Conservation (phyloP, 1,284 basidiomycete species). For the Ceratobasidium sp. region DNA sequence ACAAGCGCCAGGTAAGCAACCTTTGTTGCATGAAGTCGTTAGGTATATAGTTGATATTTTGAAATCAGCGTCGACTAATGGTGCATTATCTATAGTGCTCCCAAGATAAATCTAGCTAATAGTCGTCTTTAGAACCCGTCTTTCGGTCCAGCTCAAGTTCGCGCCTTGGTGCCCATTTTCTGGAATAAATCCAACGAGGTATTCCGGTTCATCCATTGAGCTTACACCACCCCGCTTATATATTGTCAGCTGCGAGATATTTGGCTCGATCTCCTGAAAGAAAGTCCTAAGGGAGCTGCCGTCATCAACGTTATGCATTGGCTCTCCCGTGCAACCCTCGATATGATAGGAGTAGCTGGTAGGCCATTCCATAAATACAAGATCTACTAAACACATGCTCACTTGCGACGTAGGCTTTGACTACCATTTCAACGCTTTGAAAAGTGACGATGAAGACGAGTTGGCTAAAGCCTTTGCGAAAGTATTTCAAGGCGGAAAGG, state of each 20-base stretch:
- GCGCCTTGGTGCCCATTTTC: conserved; percentile 35
- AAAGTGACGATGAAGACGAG: background rate
- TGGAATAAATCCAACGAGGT: conserved; percentile 37
- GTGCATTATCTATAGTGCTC: background rate
- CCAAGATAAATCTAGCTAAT: background rate
- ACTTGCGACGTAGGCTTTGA: conserved; percentile 49
- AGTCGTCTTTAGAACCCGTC: conserved; percentile 38
- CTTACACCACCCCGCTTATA: too few relatives aligned
- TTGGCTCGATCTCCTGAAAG: conserved; percentile 21
- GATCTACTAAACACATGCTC: background rate
- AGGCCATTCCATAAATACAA: background rate
- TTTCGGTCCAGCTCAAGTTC: conserved; percentile 39
- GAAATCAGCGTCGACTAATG: conserved; percentile 19
- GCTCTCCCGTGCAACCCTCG: conserved; percentile 38
- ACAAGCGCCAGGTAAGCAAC: conserved; percentile 41
- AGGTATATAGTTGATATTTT: conserved; percentile 11
- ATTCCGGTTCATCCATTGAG: background rate
- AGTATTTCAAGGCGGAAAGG: conserved; percentile 30
- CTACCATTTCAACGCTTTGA: conserved; percentile 49
- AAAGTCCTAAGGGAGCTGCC: background rate
- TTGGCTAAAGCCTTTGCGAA: background rate
- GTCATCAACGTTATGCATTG: conserved; percentile 38
- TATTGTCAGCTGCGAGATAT: conserved; percentile 24
- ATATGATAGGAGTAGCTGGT: conserved; percentile 41
- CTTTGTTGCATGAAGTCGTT: background rate